Base-by-base conservation (phyloP, 2,329 filamentous ascomycete species). In the Lachnellula suecica region DNA sequence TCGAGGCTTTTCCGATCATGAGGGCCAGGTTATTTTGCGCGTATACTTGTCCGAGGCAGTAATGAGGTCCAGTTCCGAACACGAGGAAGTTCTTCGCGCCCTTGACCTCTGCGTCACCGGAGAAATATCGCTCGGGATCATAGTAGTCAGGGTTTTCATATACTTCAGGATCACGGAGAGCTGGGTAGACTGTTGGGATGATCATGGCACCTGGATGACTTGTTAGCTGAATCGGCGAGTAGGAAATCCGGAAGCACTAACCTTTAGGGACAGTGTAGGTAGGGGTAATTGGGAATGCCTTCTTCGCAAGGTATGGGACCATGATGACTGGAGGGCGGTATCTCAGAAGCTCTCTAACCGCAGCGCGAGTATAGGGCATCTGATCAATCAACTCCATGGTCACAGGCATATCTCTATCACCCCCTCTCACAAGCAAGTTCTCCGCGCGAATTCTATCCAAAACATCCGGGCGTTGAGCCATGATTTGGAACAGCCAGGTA, bases 281-380 rank as follows among this genome's bases (percentile, higher is more conserved):
- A 31, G 88, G 83, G 23, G 88, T 91, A 63, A 99, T 87, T 46
- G 92, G 92, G 81, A 97, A 99, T 51, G 89, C 76, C 79, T 96
- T 96, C 86, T 97, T 97, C 60, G 86, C 90, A 57, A 92, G 71
- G 72, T 97, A 97, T 29, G 94, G 94, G 46, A 97, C 90, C 91
- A 99, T 96, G 72, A 97, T 82, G 66, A 99, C 94, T 51, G 94
- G 94, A 59, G 94, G 94, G 51, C 93, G 89, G 79, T 95, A 97
- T 68, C 94, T 89, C 59, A 96, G 83, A 53, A 91, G 87, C 76
- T 96, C 91, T 64, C 89, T 91, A 60, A 97, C 89, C 40, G 96
- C 90, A 37, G 91, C 93, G 53, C 91, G 88, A 40, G 94, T 97
- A 72, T 95, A 97, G 13, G 83, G 82, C 79, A 97, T 83, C 47